Evolutionary conservation across 2,329 filamentous ascomycete species (phyloP).

Genomic region (Aspergillus costaricaensis): DNA sequence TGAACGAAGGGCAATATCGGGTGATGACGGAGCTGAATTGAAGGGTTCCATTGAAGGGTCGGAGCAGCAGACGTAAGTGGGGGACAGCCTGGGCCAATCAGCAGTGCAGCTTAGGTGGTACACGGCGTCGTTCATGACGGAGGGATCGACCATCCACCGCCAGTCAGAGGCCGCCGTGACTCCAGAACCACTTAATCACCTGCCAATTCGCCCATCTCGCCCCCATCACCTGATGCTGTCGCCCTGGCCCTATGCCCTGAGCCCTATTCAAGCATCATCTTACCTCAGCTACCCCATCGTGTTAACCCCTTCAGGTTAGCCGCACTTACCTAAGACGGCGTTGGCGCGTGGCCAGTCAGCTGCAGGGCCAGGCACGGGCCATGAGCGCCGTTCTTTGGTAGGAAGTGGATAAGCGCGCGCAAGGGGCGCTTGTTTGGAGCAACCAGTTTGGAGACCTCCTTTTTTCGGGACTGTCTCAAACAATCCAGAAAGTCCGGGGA

Average conservation of each 20-base stretch:
- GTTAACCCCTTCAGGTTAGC: not conserved
- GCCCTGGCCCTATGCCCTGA: slow-evolving; percentile 13
- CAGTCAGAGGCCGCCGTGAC: not conserved
- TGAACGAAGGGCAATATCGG: slow-evolving; percentile 17
- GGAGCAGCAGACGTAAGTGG: slow-evolving; percentile 12
- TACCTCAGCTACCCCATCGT: not conserved
- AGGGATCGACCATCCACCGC: not conserved
- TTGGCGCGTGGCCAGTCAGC: not conserved
- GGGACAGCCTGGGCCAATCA: not conserved
- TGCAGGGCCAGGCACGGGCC: slow-evolving; percentile 21
- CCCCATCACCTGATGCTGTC: not conserved
- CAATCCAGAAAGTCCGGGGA: slow-evolving; percentile 27
- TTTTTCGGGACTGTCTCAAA: slow-evolving; percentile 29
- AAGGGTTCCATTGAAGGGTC: slow-evolving; percentile 8
- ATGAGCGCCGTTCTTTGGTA: slow-evolving; percentile 6
- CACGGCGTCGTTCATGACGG: slow-evolving; percentile 1
- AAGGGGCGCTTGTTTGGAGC: slow-evolving; percentile 41
- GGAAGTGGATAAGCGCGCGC: slow-evolving; percentile 36
- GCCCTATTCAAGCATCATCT: not conserved
- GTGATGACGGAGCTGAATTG: slow-evolving; percentile 10
- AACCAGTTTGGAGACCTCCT: slow-evolving; percentile 29
- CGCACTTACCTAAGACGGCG: too few species aligned
- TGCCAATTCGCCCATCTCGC: not conserved
- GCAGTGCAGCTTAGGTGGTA: not conserved
- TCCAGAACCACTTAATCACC: not conserved